phyloP scores from a whole-genome alignment of 148 eudicot genomes.

The Vaccinium vitisidaea region DNA sequence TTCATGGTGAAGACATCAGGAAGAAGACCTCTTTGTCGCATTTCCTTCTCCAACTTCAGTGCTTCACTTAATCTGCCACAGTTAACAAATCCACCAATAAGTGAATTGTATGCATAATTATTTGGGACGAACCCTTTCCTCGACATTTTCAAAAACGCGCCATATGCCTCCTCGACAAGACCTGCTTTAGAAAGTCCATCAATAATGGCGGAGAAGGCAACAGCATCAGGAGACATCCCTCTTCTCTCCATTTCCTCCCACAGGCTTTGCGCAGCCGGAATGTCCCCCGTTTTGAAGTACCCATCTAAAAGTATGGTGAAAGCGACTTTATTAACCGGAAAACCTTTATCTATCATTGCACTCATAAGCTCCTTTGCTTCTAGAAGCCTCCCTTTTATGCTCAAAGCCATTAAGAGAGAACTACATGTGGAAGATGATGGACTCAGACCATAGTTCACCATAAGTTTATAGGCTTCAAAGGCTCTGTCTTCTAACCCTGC shows the following conservation, averaged over 20 bases:
- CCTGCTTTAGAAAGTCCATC: slow-evolving; percentile 79
- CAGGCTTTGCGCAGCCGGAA: slow-evolving; percentile 60
- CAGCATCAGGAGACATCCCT: slow-evolving; percentile 73
- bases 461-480: slow-evolving; percentile 58
- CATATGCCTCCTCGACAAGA: slow-evolving; percentile 59
- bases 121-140: slow-evolving; percentile 68
- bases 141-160: slow-evolving; percentile 54
- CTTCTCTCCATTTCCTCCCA: slow-evolving; percentile 69
- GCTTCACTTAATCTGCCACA: slow-evolving; percentile 59
- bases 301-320: slow-evolving; percentile 79
- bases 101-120: slow-evolving; percentile 79
- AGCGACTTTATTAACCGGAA: slow-evolving; percentile 68
- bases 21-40: slow-evolving; percentile 66
- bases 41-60: slow-evolving; percentile 63
- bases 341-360: slow-evolving; percentile 57
- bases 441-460: slow-evolving; percentile 56
- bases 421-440: slow-evolving; percentile 81
- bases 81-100: slow-evolving; percentile 65
- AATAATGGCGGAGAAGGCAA: slow-evolving; percentile 77
- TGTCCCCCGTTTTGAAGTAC: slow-evolving; percentile 56
- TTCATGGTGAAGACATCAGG: slow-evolving; percentile 73
- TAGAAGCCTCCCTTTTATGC: slow-evolving; percentile 54
- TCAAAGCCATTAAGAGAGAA: slow-evolving; percentile 68
- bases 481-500: slow-evolving; percentile 58
- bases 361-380: slow-evolving; percentile 66